Percentiles rank a stretch among this genome's conserved stretches.
Evolutionary conservation across 164 flowering plant species (phyloP).

Genomic region (Paratinospora sagittata): DNA sequence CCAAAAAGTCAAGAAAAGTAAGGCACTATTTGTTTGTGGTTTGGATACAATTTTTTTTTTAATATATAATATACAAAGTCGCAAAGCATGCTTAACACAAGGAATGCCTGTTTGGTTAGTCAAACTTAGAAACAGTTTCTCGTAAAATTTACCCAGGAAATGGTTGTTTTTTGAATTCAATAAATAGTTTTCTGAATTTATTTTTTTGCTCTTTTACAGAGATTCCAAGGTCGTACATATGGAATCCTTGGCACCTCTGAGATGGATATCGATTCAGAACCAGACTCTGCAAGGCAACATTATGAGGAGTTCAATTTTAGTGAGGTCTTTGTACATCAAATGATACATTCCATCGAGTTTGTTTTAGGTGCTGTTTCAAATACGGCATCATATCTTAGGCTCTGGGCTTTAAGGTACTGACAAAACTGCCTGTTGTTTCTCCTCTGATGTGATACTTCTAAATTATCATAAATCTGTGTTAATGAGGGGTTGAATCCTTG

Average conservation of each 20-base stretch:
- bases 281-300: conserved; percentile 68
- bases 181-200: too few relatives aligned
- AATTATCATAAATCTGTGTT: neutral
- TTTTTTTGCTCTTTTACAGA: conserved; percentile 29
- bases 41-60: too few relatives aligned
- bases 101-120: too few relatives aligned
- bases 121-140: too few relatives aligned
- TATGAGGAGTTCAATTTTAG: conserved; percentile 85
- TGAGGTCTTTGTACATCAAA: conserved; percentile 91
- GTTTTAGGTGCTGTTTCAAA: conserved; percentile 92
- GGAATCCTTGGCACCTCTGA: conserved; percentile 82
- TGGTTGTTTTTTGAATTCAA: neutral
- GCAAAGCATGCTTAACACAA: too few relatives aligned
- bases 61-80: too few relatives aligned
- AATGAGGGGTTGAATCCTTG: too few relatives aligned
- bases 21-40: too few relatives aligned
- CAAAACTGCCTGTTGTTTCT: neutral
- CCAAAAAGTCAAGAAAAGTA: too few relatives aligned
- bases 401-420: conserved; percentile 84
- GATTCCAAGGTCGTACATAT: conserved; percentile 91
- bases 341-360: conserved; percentile 94
- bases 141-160: neutral
- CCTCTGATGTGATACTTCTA: neutral
- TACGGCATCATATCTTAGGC: conserved; percentile 94
- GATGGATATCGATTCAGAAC: conserved; percentile 67